Conservation (phyloP, 2,329 filamentous ascomycete genomes). For the Arthrobotrys iridis region DNA sequence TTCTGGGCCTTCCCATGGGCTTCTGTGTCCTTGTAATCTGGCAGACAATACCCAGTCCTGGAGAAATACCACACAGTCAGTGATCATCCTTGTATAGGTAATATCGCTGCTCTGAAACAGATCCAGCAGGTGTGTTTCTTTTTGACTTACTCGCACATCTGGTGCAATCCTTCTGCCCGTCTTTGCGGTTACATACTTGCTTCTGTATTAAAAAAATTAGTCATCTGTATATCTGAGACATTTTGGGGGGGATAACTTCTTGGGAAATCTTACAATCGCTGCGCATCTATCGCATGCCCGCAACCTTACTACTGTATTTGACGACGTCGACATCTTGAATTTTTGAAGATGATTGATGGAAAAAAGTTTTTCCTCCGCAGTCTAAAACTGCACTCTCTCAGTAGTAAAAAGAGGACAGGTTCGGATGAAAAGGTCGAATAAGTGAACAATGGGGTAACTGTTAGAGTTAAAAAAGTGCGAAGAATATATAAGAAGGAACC, state of each 20-base stretch:
- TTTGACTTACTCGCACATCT: slow-evolving; percentile 54
- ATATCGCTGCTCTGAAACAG: slow-evolving; percentile 7
- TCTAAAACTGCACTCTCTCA: slow-evolving; percentile 42
- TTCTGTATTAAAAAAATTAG: slow-evolving; percentile 49
- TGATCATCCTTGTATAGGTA: not conserved
- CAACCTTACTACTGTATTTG: slow-evolving; percentile 51
- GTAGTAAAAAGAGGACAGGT: slow-evolving; percentile 34
- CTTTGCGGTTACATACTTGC: slow-evolving; percentile 55
- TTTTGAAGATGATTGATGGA: slow-evolving; percentile 43
- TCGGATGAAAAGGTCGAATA: slow-evolving; percentile 51
- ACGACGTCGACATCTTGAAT: slow-evolving; percentile 40
- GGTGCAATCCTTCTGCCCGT: slow-evolving; percentile 52
- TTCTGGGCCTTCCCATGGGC: slow-evolving; percentile 55
- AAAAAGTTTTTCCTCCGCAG: slow-evolving; percentile 46
- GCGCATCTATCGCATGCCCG: slow-evolving; percentile 55
- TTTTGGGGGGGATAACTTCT: slow-evolving; percentile 14
- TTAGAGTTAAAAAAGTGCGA: slow-evolving; percentile 33
- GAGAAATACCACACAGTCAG: slow-evolving; percentile 6
- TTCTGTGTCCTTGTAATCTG: slow-evolving; percentile 55
- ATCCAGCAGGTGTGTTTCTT: slow-evolving; percentile 22
- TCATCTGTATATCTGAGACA: slow-evolving; percentile 17
- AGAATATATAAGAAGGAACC: slow-evolving; percentile 20
- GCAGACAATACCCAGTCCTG: slow-evolving; percentile 54
- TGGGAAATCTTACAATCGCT: slow-evolving; percentile 42
- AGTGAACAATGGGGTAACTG: slow-evolving; percentile 28